Evolutionary conservation across 2,329 filamentous ascomycete genomes (phyloP).

Genomic region (Fusarium poae): DNA sequence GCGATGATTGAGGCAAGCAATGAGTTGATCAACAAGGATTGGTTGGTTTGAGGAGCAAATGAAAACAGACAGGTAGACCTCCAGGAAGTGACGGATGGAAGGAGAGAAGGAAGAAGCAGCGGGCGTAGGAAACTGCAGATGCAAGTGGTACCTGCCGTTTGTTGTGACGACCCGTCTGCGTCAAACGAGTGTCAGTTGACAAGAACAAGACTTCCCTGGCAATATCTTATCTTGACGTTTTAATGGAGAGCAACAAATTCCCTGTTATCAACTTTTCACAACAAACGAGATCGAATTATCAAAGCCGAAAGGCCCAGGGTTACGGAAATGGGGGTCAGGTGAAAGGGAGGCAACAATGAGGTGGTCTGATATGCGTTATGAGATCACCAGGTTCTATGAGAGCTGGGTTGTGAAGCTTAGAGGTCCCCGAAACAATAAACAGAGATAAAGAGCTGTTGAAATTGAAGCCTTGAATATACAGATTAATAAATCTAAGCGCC

Average conservation of each 20-base stretch:
- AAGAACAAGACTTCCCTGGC: background rate
- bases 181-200: constrained; percentile 24
- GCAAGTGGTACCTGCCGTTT: constrained; percentile 33
- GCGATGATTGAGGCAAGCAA: constrained; percentile 6
- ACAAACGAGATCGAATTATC: constrained; percentile 32
- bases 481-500: constrained; percentile 15
- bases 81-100: constrained; percentile 10
- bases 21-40: constrained; percentile 9
- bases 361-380: constrained; percentile 49
- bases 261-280: constrained; percentile 26
- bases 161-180: constrained; percentile 11
- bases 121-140: constrained; percentile 23
- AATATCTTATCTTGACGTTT: constrained; percentile 17
- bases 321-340: constrained; percentile 22
- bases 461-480: constrained; percentile 5
- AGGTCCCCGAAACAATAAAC: background rate
- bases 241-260: background rate
- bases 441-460: background rate
- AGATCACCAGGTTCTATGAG: constrained; percentile 38
- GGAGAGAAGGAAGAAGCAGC: constrained; percentile 15
- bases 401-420: constrained; percentile 8
- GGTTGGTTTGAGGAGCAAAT: constrained; percentile 21
- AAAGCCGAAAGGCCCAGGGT: constrained; percentile 28
- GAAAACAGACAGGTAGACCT: constrained; percentile 23
- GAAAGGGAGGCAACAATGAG: constrained; percentile 34